Evolutionary conservation across 2,329 filamentous ascomycete species (phyloP), one percentile per base, ranked within the genome.

Genomic region (Colletotrichum neosansevieriae): DNA sequence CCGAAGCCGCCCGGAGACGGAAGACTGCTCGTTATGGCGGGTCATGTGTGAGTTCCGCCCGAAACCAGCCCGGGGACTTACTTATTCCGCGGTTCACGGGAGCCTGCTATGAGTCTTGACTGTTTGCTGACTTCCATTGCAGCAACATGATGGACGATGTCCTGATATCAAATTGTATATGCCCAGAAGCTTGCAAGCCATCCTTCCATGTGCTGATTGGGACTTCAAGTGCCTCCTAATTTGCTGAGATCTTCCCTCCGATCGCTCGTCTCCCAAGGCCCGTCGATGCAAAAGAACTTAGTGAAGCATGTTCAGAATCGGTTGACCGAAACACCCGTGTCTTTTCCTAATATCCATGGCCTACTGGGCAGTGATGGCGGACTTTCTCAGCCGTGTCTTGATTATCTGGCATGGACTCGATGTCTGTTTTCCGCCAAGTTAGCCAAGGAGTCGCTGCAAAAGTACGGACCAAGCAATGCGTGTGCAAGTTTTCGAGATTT

Each of bases 91-190:
- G 29, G 10, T 11, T 6, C 12, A n/a, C 7, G 3, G 11, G 10
- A n/a, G n/a, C 13, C 9, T 21, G 15, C 21, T 29, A 9, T 29
- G 17, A 7, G 6, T 32, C 15, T 6, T 21, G 38, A 21, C 4
- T n/a, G 42, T 15, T 29, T 10, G 36, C 13, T 29, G 6, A 21
- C 17, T 19, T 4, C 12, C 15, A 34, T 19, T 34, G 12, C 40
- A 80, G 78, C 45, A 80, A 79, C 63, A 79, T 80, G 78, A 80
- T 80, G 79, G 78, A 81, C 72, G 77, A 80, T 73, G 79, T 77
- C 72, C 75, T 79, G n/a, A 79, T 81, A 66, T 77, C 76, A 2
- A 80, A 79, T 34, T 67, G 78, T n/a, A n/a, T 78, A 56, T 53
- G 75, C 72, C 5, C 13, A n/a, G 44, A 2, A 56, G 3, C n/a